Conservation (phyloP, 257 asterid species). For the Primulina eburnea region DNA sequence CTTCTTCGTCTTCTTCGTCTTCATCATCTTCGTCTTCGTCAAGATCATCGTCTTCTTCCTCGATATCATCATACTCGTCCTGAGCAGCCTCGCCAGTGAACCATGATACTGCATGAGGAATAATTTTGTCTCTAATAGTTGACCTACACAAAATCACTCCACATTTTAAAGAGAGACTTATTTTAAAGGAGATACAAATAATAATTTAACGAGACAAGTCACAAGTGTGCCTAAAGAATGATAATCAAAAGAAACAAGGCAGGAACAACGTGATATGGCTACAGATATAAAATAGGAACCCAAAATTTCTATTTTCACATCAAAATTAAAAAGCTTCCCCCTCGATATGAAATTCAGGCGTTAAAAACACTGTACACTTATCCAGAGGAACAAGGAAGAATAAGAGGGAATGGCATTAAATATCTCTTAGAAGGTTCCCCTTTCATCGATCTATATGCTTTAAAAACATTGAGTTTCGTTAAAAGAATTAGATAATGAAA, state of each 20-base stretch:
- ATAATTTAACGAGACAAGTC: no score
- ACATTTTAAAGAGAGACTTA: not conserved
- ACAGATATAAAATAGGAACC: not conserved
- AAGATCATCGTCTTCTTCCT: slow-evolving; percentile 41
- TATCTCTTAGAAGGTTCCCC: not conserved
- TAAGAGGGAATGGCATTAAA: not conserved
- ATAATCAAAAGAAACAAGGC: not conserved
- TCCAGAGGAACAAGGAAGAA: no score
- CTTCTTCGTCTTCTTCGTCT: slow-evolving; percentile 23
- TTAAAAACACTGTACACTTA: not conserved
- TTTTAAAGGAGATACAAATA: not conserved
- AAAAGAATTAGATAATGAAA: no score
- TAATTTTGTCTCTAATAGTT: slow-evolving; percentile 76
- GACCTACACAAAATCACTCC: slow-evolving; percentile 41
- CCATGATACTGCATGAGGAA: slow-evolving; percentile 95
- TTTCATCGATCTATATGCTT: not conserved
- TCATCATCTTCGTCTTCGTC: slow-evolving; percentile 23
- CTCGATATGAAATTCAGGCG: not conserved
- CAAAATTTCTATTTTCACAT: not conserved
- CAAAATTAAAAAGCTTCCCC: not conserved
- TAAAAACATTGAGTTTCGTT: no score
- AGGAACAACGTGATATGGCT: not conserved
- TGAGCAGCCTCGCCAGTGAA: slow-evolving; percentile 80
- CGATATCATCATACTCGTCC: slow-evolving; percentile 55
- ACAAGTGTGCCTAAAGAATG: not conserved